Evolutionary conservation across 163 green algal genomes (phyloP).

Genomic region (Scenedesmus sp.): DNA sequence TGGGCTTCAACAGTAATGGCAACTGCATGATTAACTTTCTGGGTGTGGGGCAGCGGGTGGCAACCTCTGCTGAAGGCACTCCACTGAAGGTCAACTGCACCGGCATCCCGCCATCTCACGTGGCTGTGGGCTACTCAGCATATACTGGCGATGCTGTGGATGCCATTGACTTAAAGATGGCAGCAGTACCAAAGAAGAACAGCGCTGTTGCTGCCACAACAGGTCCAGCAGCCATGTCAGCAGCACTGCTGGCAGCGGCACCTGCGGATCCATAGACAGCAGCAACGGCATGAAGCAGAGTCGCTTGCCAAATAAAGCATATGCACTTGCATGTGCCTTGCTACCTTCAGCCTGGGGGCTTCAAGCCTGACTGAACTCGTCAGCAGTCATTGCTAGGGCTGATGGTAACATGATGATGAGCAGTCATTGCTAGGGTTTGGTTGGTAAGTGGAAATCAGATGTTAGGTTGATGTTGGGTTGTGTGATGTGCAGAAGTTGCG

Average conservation of each 20-base stretch:
- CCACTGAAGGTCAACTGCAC: background rate
- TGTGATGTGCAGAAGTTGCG: too few species aligned
- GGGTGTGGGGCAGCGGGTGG: background rate
- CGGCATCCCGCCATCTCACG: background rate
- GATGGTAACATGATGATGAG: too few species aligned
- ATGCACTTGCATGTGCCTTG: background rate
- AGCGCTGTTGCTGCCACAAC: too few species aligned
- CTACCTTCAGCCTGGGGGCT: background rate
- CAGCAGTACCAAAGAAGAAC: background rate
- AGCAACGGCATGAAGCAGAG: background rate
- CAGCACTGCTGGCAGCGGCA: background rate
- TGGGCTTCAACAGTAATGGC: background rate
- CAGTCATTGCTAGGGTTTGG: too few species aligned
- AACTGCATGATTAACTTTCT: conserved; percentile 4
- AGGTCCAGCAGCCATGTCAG: background rate
- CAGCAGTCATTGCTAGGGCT: background rate
- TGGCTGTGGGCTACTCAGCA: conserved; percentile 11
- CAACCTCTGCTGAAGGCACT: background rate
- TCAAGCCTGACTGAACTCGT: background rate
- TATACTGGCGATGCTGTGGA: background rate
- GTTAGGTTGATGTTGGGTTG: too few species aligned
- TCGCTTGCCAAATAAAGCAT: background rate
- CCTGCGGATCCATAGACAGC: background rate
- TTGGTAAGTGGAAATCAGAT: too few species aligned
- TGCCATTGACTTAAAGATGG: background rate